Conservation (phyloP, 208 protist genomes). For the Acanthamoeba culbertsoni region DNA sequence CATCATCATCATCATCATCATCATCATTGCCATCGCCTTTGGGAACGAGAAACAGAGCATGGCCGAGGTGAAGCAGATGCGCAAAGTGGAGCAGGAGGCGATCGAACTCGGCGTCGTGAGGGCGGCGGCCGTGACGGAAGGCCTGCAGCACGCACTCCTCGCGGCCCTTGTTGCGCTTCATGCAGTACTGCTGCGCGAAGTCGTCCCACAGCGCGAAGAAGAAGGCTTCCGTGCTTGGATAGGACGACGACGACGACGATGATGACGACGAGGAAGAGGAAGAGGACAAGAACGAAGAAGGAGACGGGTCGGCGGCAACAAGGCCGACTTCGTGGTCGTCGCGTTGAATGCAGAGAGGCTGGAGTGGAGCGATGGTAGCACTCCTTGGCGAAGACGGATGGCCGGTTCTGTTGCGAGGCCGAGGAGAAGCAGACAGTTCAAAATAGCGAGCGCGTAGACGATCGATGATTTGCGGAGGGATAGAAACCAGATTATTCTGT, state of each 20-base stretch:
- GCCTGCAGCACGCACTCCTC: constrained; percentile 40
- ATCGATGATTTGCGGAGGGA: neutral
- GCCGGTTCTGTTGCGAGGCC: neutral
- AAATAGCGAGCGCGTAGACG: neutral
- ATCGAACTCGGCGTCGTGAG: constrained; percentile 24
- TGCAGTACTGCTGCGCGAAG: constrained; percentile 9
- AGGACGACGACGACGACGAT: neutral
- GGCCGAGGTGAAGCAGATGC: neutral
- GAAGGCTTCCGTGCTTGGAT: neutral
- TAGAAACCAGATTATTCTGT: neutral
- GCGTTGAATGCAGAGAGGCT: neutral
- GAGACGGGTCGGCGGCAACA: neutral
- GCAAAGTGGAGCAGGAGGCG: neutral
- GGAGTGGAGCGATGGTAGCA: neutral
- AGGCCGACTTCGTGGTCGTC: too few species aligned
- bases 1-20: neutral
- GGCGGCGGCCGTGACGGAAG: neutral
- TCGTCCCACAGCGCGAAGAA: neutral
- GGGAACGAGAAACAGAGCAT: neutral
- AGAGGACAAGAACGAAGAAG: neutral
- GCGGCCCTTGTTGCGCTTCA: constrained; percentile 20
- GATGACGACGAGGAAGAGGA: neutral
- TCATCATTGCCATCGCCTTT: neutral
- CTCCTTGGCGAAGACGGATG: neutral
- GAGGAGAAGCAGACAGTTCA: neutral